Base-by-base conservation (phyloP, 2,329 filamentous ascomycete genomes). In the Exserohilum turcica region DNA sequence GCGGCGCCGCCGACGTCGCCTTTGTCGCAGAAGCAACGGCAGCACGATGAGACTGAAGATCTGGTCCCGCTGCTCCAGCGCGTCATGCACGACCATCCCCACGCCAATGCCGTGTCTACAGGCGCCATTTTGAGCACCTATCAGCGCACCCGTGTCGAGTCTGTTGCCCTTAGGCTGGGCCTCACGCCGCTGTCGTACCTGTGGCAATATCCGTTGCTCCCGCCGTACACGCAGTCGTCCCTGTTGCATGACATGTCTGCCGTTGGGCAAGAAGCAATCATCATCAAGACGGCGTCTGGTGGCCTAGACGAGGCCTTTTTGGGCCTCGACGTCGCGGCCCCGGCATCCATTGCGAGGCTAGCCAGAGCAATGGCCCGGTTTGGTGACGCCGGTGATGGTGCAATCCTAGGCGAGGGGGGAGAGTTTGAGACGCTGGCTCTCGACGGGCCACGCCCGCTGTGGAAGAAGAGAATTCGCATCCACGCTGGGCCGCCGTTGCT, bases 91-190 rank as follows among this genome's bases (percentile, higher is more conserved):
- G 80, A 78, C 2, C 90, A 96, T 70, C 93, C 93, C 0, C 83
- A 88, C 52, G 89, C 90, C 45, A 92, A 95, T 71, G 94, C 93
- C 28, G 79, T 99, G 43, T 92, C 88, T 63, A 91, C 92, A 0
- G 94, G 94, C 48, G 94, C 94, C 16, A 96, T 99, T 56, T 78
- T 97, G 32, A 96, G 91, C 8, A 96, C 92, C 3, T 99, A 99
- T 76, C 94, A 99, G 77, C 88, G 94, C 51, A 97, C 93, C 1
- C 83, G 94, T n/a, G 89, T 99, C 43, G 94, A 99, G 77, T 93
- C 90, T 52, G 87, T 97, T 9, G 92, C 92, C 9, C 71, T 87
- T n/a, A 83, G 94, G 13, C 80, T 97, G n/a, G 89, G 89, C 2
- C 82, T 99, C 10, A 83, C 83, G 0, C 91, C 94, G 12, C 80